Evolutionary conservation across 202 grass and related monocot species (phyloP).

Genomic region (Saccharum hybrid): DNA sequence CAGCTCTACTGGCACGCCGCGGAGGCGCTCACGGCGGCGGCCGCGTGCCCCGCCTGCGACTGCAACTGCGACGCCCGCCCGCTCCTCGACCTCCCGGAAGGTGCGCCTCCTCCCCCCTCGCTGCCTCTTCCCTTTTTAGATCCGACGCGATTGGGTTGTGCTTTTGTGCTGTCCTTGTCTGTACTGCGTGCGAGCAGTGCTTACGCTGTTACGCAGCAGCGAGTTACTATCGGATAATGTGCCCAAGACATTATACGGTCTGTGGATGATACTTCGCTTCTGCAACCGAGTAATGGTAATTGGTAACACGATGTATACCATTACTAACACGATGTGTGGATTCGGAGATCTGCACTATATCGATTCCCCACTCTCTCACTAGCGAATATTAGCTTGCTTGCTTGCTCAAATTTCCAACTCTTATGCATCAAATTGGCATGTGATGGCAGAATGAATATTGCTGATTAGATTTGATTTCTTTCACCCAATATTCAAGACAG

Average conservation of each 20-base stretch:
- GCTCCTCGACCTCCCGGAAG: conserved; percentile 76
- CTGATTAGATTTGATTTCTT: background rate
- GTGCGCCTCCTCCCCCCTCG: conserved; percentile 33
- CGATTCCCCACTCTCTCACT: background rate
- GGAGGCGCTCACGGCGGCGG: conserved; percentile 64
- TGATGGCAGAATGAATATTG: too few relatives aligned
- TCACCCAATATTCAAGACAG: background rate
- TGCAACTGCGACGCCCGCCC: conserved; percentile 89
- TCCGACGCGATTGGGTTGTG: background rate
- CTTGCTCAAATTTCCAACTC: background rate
- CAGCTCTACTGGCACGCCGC: conserved; percentile 94
- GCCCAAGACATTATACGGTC: background rate
- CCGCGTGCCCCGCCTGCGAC: conserved; percentile 62
- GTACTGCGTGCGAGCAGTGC: conserved; percentile 43
- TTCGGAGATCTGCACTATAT: background rate
- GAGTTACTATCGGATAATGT: conserved; percentile 10
- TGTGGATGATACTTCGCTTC: background rate
- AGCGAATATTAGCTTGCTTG: background rate
- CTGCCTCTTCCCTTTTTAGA: background rate
- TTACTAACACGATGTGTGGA: too few relatives aligned
- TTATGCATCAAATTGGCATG: too few relatives aligned
- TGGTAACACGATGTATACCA: too few relatives aligned
- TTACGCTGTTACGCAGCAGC: conserved; percentile 1
- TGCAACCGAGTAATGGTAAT: background rate
- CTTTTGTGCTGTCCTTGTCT: conserved; percentile 10